phyloP scores from a whole-genome alignment of 306 rosid genomes.

The Lathyrus aphaca region DNA sequence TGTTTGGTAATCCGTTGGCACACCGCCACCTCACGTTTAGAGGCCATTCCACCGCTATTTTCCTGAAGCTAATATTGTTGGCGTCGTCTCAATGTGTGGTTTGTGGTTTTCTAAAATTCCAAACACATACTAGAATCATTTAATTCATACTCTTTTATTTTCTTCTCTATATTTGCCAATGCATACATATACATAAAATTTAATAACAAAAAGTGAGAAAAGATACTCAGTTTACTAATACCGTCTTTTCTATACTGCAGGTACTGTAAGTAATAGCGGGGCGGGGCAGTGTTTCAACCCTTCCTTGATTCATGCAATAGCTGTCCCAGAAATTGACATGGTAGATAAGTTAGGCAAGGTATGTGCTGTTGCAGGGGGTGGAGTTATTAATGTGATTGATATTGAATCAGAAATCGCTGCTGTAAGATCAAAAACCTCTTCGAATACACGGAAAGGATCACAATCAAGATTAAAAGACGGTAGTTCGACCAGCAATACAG shows the following conservation, averaged over 20 bases:
- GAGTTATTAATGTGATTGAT: conserved; percentile 65
- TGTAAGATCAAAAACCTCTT: conserved; percentile 56
- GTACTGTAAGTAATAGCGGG: conserved; percentile 44
- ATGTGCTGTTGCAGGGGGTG: conserved; percentile 89
- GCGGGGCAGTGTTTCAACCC: conserved; percentile 81
- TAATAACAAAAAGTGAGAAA: no score
- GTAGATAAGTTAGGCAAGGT: conserved; percentile 64
- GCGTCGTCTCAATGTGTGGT: no score
- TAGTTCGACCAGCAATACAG: conserved; percentile 40
- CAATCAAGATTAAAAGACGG: conserved; percentile 58
- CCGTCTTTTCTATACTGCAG: conserved; percentile 54
- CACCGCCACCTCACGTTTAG: no score
- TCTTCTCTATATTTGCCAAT: no score
- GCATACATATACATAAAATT: no score
- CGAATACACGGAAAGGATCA: conserved; percentile 58
- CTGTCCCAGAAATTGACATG: conserved; percentile 86
- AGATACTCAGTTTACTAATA: no score
- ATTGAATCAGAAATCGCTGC: conserved; percentile 65
- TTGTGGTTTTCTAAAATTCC: no score
- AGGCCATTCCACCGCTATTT: no score
- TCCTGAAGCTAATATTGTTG: no score
- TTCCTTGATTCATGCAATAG: conserved; percentile 81
- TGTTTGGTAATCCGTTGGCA: no score
- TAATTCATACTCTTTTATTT: conserved; percentile 15
- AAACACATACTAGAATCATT: conserved; percentile 9